These are phyloP conservation scores for Plasmodium gallinaceum DNA, from an alignment of 169 alveolate genomes.

Conservation along the genomic window DNA sequence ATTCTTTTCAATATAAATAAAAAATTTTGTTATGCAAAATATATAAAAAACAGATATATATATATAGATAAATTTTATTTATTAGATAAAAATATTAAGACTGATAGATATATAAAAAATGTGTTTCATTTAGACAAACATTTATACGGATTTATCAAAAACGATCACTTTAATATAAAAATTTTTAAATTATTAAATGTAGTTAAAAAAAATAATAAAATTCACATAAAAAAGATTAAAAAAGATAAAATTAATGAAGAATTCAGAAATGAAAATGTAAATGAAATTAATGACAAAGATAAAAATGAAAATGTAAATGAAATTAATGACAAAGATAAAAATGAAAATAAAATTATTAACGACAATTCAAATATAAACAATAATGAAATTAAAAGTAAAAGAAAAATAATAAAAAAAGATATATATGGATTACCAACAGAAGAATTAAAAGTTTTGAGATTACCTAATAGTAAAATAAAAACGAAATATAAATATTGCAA, in stretches of 20 bases:
- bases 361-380: neutral
- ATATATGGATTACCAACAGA: slow-evolving; percentile 57
- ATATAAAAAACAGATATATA: neutral
- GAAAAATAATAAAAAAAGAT: slow-evolving; percentile 35
- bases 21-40: neutral
- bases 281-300: neutral
- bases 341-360: neutral
- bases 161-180: neutral
- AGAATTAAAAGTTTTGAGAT: slow-evolving; percentile 19
- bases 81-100: neutral
- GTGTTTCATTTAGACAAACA: neutral
- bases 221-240: neutral
- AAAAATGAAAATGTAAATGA: neutral
- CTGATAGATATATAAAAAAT: neutral
- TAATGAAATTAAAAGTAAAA: neutral
- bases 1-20: slow-evolving; percentile 9
- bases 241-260: neutral
- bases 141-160: neutral
- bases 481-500: slow-evolving; percentile 46
- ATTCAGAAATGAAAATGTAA: neutral
- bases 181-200: neutral
- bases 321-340: neutral
- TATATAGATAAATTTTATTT: neutral
- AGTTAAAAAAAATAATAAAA: too few species aligned
- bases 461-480: slow-evolving; percentile 48